Percentiles rank a stretch among this genome's conserved stretches.
Evolutionary conservation across 2,329 filamentous ascomycete species (phyloP).

Genomic region (Plectosphaerella sp.): DNA sequence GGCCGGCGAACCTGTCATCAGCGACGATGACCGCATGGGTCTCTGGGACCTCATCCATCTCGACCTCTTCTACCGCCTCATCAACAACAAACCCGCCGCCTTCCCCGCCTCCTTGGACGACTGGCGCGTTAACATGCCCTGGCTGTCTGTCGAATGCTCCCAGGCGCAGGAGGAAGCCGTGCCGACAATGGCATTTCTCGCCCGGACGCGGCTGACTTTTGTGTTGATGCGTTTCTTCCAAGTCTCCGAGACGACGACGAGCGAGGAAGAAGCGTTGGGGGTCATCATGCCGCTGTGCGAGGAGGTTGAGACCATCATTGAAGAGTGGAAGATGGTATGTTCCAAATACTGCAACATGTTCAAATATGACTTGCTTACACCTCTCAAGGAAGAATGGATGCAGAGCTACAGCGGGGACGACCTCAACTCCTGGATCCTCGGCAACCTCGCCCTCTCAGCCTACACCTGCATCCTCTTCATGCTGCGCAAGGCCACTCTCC

Average conservation of each 20-base stretch:
- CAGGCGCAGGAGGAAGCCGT: slow-evolving; percentile 13
- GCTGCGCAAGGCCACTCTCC: slow-evolving; percentile 20
- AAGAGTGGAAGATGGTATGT: slow-evolving; percentile 22
- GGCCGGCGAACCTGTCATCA: neutral
- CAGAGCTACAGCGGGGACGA: slow-evolving; percentile 13
- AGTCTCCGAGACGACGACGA: neutral
- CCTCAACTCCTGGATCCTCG: slow-evolving; percentile 18
- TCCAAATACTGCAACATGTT: too few species aligned
- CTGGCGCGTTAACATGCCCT: slow-evolving; percentile 27
- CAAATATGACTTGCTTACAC: neutral
- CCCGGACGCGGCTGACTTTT: slow-evolving; percentile 22
- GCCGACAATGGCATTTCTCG: slow-evolving; percentile 20
- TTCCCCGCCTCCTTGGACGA: slow-evolving; percentile 16
- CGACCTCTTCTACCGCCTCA: slow-evolving; percentile 24
- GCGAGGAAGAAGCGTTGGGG: slow-evolving; percentile 1
- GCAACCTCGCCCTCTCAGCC: slow-evolving; percentile 19
- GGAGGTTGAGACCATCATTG: slow-evolving; percentile 19
- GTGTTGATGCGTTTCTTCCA: slow-evolving; percentile 23
- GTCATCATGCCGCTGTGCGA: slow-evolving; percentile 14
- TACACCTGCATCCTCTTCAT: slow-evolving; percentile 27
- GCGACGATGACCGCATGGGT: slow-evolving; percentile 18
- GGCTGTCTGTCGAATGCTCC: slow-evolving; percentile 18
- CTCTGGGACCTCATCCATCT: slow-evolving; percentile 28
- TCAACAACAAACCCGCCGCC: slow-evolving; percentile 22
- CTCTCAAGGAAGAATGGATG: slow-evolving; percentile 18